phyloP scores from a whole-genome alignment of 306 rosid species.

The Cicer yamashitae region DNA sequence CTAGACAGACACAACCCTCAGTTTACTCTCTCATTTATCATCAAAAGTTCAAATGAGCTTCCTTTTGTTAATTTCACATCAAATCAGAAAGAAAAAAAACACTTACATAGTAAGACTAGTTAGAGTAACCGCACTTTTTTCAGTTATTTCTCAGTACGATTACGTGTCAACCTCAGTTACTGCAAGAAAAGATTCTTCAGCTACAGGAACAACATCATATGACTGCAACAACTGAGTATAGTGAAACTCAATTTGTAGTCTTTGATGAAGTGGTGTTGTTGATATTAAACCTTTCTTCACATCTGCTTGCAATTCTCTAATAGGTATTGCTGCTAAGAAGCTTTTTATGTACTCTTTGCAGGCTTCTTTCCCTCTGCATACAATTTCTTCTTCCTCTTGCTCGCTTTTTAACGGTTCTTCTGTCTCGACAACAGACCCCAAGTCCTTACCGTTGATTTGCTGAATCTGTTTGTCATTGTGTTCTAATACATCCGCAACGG shows the following conservation, averaged over 20 bases:
- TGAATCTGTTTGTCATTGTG: slow-evolving; percentile 56
- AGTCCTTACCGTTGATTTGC: slow-evolving; percentile 53
- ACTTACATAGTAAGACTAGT: slow-evolving; percentile 53
- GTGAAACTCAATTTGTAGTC: slow-evolving; percentile 91
- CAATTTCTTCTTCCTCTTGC: slow-evolving; percentile 67
- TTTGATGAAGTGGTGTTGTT: slow-evolving; percentile 86
- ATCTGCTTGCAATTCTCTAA: slow-evolving; percentile 94
- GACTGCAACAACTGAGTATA: slow-evolving; percentile 67
- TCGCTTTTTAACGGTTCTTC: slow-evolving; percentile 57
- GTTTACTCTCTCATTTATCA: slow-evolving; percentile 44
- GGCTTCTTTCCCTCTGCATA: slow-evolving; percentile 87
- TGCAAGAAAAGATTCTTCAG: slow-evolving; percentile 54
- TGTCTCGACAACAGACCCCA: slow-evolving; percentile 48
- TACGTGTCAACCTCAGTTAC: slow-evolving; percentile 51
- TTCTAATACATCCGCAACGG: slow-evolving; percentile 54
- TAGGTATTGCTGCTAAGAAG: slow-evolving; percentile 97
- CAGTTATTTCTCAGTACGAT: slow-evolving; percentile 52
- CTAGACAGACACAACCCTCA: slow-evolving; percentile 38
- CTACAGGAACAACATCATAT: slow-evolving; percentile 34
- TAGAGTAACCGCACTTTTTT: slow-evolving; percentile 62
- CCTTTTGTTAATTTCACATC: slow-evolving; percentile 58
- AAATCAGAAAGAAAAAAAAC: slow-evolving; percentile 48
- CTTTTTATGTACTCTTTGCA: slow-evolving; percentile 97
- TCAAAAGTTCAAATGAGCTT: slow-evolving; percentile 45
- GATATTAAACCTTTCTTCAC: slow-evolving; percentile 88